phyloP scores from a whole-genome alignment of 495 filamentous ascomycete species.

The Talaromyces liani region DNA sequence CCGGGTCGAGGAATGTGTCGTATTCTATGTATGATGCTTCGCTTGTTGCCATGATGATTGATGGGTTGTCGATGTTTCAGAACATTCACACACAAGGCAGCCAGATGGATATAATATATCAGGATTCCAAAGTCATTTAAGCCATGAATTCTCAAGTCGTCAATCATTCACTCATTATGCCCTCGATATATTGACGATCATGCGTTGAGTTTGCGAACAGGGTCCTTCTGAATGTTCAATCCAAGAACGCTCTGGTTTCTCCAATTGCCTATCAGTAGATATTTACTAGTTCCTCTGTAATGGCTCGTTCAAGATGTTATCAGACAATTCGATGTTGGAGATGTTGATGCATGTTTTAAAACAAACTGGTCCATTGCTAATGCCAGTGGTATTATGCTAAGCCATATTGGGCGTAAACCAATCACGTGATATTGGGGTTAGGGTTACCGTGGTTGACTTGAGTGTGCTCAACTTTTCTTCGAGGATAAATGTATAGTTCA shows the following conservation, averaged over 20 bases:
- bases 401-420: neutral
- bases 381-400: neutral
- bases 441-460: neutral
- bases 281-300: neutral
- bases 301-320: neutral
- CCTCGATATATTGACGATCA: neutral
- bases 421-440: neutral
- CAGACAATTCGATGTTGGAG: neutral
- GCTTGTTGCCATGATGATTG: slow-evolving; percentile 26
- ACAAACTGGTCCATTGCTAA: neutral
- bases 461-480: neutral
- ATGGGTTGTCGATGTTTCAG: neutral
- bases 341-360: slow-evolving; percentile 3
- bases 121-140: too few relatives aligned
- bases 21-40: slow-evolving; percentile 91
- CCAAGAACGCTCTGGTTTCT: neutral
- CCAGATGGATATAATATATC: too few relatives aligned
- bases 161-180: neutral
- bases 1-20: slow-evolving; percentile 78
- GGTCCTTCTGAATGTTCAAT: neutral
- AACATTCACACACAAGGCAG: neutral
- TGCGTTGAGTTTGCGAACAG: neutral
- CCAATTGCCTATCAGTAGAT: neutral
- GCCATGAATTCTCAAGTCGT: too few relatives aligned
- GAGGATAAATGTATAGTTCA: neutral